These are phyloP conservation scores for Creolimax fragrantissima DNA, from an alignment of 78 protist species.

Conservation along the genomic window DNA sequence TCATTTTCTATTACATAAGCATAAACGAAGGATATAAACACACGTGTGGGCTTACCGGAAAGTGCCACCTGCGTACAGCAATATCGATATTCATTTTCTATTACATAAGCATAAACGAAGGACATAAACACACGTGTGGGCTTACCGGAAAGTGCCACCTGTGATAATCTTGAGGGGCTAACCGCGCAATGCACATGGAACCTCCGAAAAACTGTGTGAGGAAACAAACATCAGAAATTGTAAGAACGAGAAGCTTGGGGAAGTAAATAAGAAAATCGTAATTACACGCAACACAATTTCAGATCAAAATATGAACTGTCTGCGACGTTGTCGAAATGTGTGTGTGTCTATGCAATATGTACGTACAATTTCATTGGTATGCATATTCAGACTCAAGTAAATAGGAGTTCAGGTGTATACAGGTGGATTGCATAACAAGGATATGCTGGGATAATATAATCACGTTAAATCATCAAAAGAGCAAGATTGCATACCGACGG, in stretches of 20 bases:
- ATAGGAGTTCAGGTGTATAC: not conserved
- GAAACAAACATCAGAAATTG: too few relatives aligned
- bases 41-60: too few relatives aligned
- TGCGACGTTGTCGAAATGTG: not conserved
- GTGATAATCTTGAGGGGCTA: slow-evolving; percentile 75
- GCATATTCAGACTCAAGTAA: too few relatives aligned
- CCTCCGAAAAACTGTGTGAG: slow-evolving; percentile 45
- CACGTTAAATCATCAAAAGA: not conserved
- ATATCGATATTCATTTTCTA: too few relatives aligned
- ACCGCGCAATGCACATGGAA: slow-evolving; percentile 49
- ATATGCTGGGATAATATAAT: not conserved
- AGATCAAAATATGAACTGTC: not conserved
- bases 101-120: too few relatives aligned
- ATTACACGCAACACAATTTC: too few relatives aligned
- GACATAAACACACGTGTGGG: too few relatives aligned
- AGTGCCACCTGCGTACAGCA: too few relatives aligned
- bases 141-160: slow-evolving; percentile 48
- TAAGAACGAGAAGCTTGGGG: too few relatives aligned
- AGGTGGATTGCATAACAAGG: not conserved
- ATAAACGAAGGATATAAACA: too few relatives aligned
- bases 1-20: too few relatives aligned
- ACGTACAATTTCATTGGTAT: not conserved
- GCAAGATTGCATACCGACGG: not conserved
- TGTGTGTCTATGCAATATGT: not conserved
- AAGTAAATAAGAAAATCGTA: not conserved